Base-by-base conservation (phyloP, 495 filamentous ascomycete genomes). In the Penicillium desertorum region DNA sequence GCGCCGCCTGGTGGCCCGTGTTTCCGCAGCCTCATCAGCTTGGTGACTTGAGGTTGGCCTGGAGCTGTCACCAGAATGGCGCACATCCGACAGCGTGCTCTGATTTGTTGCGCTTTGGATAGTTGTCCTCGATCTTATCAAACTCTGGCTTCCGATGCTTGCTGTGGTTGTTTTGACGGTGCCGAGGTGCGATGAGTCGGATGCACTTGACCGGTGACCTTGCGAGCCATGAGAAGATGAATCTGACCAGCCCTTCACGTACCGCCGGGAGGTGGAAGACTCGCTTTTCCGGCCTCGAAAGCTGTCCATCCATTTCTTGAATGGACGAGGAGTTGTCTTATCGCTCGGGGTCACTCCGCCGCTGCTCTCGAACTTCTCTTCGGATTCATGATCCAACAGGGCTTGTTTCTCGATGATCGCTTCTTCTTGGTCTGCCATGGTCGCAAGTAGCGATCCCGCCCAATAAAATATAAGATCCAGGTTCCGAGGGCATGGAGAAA, bases 111-210 rank as follows among this genome's bases (percentile, higher is more conserved):
- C 62, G 71, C 76, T 66, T 72, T 81, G 57, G 73, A 83, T 70
- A 71, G 77, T 56, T 66, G 77, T 41, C 75, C 83, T 70, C 62
- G 88, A 89, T 42, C 81, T 79, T 23, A 84, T 74, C 25, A 87
- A 72, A 63, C 88, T 92, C 49, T 81, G 78, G 49, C 86, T 90
- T 12, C 85, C 80, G 41, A 89, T 72, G 51, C 88, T 95, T 27
- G 88, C 74, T 44, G 85, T 88, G 37, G 88, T 85, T 20, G 90
- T 92, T 64, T 87, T 92, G 52, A 93, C 81, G 11, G 83, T 86
- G 16, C 85, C 83, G 22, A 96, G 82, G 54, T 90, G 88, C 8
- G 87, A 83, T 7, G 91, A 95, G 20, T 88, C 89, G 42, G 53
- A 55, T 34, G 27, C 16, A 29, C 23, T 47, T 12, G 53, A 55